A percentile compares a stretch with the other conserved stretches of the same genome.
Evolutionary conservation across 805 yeast genomes (phyloP).

Genomic region (Starmerella sirachaensis): DNA sequence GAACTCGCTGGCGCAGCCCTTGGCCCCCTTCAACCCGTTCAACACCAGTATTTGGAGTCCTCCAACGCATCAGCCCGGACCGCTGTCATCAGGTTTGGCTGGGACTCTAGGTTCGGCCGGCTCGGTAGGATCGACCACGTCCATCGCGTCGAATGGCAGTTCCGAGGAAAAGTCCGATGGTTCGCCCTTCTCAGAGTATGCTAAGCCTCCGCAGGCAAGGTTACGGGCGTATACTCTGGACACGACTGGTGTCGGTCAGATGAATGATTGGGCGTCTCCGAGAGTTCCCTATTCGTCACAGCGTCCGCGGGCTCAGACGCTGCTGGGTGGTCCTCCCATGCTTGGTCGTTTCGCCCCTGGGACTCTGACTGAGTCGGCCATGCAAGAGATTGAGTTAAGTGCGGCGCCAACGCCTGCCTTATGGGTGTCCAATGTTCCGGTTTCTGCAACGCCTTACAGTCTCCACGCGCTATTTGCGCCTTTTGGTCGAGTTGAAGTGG

Average conservation of each 20-base stretch:
- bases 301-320: constrained; percentile 17
- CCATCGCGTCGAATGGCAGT: constrained; percentile 2
- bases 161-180: too few species aligned
- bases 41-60: constrained; percentile 19
- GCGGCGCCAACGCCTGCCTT: constrained; percentile 39
- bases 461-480: constrained; percentile 47
- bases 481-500: constrained; percentile 51
- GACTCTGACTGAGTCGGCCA: constrained; percentile 13
- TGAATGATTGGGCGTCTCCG: too few species aligned
- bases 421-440: constrained; percentile 70
- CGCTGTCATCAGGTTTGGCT: constrained; percentile 1
- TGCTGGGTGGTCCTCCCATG: constrained; percentile 1
- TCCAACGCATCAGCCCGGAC: background rate
- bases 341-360: constrained; percentile 17
- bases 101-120: background rate
- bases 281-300: too few species aligned
- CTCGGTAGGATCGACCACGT: constrained; percentile 1
- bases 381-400: constrained; percentile 19
- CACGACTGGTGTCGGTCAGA: too few species aligned
- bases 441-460: constrained; percentile 41
- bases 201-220: too few species aligned
- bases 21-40: constrained; percentile 14
- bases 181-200: too few species aligned
- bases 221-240: too few species aligned
- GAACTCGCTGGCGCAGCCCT: constrained; percentile 11